Evolutionary conservation across 2,329 filamentous ascomycete species (phyloP).

Genomic region (Xylaria sp.): DNA sequence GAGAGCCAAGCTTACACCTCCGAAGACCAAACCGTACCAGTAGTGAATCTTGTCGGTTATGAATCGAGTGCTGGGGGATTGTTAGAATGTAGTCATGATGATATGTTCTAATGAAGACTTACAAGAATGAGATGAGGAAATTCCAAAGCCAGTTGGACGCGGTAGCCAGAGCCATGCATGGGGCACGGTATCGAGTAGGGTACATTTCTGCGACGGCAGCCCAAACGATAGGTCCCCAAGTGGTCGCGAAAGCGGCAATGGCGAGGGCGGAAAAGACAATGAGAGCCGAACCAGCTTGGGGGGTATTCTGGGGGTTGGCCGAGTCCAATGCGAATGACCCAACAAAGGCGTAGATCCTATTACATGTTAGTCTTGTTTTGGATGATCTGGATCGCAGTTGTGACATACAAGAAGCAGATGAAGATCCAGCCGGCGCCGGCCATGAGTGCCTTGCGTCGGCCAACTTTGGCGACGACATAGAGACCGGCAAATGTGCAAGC

Average conservation of each 20-base stretch:
- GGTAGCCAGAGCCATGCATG: conserved; percentile 66
- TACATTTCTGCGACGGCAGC: conserved; percentile 72
- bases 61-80: conserved; percentile 67
- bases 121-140: conserved; percentile 65
- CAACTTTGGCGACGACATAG: conserved; percentile 72
- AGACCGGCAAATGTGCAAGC: conserved; percentile 72
- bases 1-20: conserved; percentile 71
- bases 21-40: conserved; percentile 77
- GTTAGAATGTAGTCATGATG: conserved; percentile 38
- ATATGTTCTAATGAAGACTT: conserved; percentile 32
- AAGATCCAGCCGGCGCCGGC: conserved; percentile 70
- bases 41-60: conserved; percentile 76
- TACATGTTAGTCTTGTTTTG: neutral
- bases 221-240: conserved; percentile 77
- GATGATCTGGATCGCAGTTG: neutral
- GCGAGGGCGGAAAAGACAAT: conserved; percentile 76
- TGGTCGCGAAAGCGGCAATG: conserved; percentile 73
- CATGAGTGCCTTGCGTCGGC: conserved; percentile 71
- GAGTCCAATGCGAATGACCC: conserved; percentile 58
- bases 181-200: conserved; percentile 64
- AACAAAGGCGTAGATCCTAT: conserved; percentile 59
- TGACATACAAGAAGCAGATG: conserved; percentile 58
- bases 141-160: conserved; percentile 73
- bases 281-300: conserved; percentile 65
- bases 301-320: conserved; percentile 55